Percentiles rank a stretch among this genome's conserved stretches.
phyloP scores from a whole-genome alignment of 148 eudicot genomes.

The Beta vulgaris region DNA sequence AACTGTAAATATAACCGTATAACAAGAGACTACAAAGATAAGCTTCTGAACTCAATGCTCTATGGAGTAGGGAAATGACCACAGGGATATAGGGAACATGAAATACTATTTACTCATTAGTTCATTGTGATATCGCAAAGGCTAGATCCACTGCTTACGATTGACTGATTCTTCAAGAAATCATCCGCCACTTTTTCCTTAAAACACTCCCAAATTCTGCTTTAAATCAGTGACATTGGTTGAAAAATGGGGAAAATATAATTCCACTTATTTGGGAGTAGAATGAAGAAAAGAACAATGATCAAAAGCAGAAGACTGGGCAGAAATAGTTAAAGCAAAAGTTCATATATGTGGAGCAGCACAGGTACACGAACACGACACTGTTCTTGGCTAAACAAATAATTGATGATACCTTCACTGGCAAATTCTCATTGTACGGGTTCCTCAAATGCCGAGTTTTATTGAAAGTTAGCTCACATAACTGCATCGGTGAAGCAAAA shows the following conservation, averaged over 20 bases:
- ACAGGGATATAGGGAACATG: too few relatives aligned
- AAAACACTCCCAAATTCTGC: not conserved
- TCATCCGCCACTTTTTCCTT: not conserved
- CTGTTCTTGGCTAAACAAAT: not conserved
- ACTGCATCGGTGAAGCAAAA: slow-evolving; percentile 51
- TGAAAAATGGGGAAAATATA: too few relatives aligned
- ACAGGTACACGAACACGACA: not conserved
- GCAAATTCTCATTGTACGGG: slow-evolving; percentile 91
- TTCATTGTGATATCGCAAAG: too few relatives aligned
- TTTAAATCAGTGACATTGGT: not conserved
- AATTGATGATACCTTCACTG: slow-evolving; percentile 72
- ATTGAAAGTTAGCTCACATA: slow-evolving; percentile 89
- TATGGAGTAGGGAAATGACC: too few relatives aligned
- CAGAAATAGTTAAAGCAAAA: not conserved
- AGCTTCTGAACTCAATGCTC: too few relatives aligned
- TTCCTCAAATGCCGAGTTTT: slow-evolving; percentile 96
- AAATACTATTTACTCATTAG: too few relatives aligned
- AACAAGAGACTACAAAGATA: not conserved
- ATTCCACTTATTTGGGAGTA: too few relatives aligned
- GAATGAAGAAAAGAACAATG: too few relatives aligned
- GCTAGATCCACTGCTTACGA: too few relatives aligned
- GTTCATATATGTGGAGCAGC: not conserved
- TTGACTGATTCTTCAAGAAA: not conserved
- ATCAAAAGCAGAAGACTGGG: not conserved
- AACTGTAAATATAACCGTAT: not conserved